A percentile compares a stretch with the other conserved stretches of the same genome.
Evolutionary conservation across 179 eudicot genomes (phyloP).

Genomic region (Gypsophila paniculata): DNA sequence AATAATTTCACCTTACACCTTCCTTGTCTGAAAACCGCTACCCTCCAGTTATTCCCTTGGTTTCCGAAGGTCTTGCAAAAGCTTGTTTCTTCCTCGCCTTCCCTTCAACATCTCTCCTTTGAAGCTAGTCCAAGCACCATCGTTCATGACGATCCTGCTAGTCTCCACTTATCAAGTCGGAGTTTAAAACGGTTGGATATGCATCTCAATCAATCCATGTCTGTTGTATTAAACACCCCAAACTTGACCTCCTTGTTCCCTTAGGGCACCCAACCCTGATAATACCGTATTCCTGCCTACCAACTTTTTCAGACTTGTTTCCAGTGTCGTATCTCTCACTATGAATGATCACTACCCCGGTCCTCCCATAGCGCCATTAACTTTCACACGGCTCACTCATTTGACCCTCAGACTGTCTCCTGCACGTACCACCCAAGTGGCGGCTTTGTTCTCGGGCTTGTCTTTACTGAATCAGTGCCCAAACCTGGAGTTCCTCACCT

Average conservation of each 20-base stretch:
- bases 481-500: neutral
- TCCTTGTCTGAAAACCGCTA: neutral
- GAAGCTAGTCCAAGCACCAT: neutral
- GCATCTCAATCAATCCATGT: neutral
- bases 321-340: neutral
- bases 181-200: neutral
- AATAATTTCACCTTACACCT: neutral
- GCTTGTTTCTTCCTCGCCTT: neutral
- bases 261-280: neutral
- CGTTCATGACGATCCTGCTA: neutral
- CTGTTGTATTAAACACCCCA: neutral
- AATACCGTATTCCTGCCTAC: neutral
- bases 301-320: neutral
- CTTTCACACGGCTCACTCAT: neutral
- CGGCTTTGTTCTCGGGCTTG: neutral
- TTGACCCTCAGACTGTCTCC: neutral
- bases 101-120: neutral
- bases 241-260: neutral
- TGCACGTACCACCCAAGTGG: neutral
- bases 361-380: neutral
- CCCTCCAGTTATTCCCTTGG: neutral
- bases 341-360: neutral
- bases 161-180: neutral
- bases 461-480: neutral
- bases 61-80: neutral